Evolutionary conservation across 2,329 filamentous ascomycete species (phyloP), one percentile per base, ranked within the genome.

Genomic region (Nothopassalora personata): DNA sequence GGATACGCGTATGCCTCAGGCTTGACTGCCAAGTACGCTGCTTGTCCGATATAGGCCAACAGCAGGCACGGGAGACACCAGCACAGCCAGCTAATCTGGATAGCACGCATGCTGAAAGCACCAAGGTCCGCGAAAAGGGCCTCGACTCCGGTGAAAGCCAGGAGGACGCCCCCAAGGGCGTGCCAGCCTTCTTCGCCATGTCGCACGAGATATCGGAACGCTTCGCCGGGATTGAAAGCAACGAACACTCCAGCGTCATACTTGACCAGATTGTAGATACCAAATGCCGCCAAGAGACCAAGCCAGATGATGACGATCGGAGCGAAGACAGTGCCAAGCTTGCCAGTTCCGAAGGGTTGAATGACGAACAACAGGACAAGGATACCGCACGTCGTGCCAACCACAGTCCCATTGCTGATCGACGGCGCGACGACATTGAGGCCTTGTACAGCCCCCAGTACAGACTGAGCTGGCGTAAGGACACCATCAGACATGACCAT

Each of bases 61-160:
- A 88, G 70, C 10, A 87, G 77, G 67, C 87, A 90, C 0, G 89
- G 89, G 61, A 85, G 89, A 2, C 83, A 81, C 64, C 85, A 85
- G 4, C 66, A 58, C 4, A 91, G 75, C 89, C 89, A 92, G 47
- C 83, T 87, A 15, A 91, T 77, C 69, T 90, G 88, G 54, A 92
- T 85, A 0, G 89, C 87, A 46, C 81, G 77, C 59, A 64, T 69
- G 56, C 57, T 62, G 71, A 92, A 92, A 23, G 89, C 89, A 34
- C 88, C 89, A 6, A 92, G 77, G 66, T 92, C 88, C 1, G 89
- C 88, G 68, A 91, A 92, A 0, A 92, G 77, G 1, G 88, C 87
- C 70, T 91, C 89, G n/a, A 89, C 86, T 47, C 86, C 88, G 1
- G 89, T 91, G 67, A 92, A 91, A 2, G 86, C 82, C 9, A 92